These are phyloP conservation scores for Elsinoe fawcettii DNA, from an alignment of 2,329 filamentous ascomycete genomes.

Conservation along the genomic window DNA sequence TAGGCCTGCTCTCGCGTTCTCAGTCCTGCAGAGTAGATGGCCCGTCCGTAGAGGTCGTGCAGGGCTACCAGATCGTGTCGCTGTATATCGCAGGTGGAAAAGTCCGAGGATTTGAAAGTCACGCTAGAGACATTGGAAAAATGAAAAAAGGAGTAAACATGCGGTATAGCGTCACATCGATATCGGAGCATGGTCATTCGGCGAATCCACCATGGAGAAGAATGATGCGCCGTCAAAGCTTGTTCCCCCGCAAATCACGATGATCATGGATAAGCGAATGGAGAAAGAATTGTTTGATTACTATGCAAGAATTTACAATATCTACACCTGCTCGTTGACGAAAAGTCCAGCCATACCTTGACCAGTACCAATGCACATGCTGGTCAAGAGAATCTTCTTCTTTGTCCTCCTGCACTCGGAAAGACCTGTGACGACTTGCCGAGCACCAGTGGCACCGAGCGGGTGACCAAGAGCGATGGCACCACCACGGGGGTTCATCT, in stretches of 20 bases:
- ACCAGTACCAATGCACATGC: slow-evolving; percentile 72
- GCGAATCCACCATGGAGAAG: neutral
- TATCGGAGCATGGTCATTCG: slow-evolving; percentile 10
- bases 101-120: neutral
- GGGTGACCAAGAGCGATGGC: slow-evolving; percentile 80
- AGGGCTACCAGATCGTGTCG: neutral
- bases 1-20: neutral
- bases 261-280: neutral
- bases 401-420: slow-evolving; percentile 75
- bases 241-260: slow-evolving; percentile 1
- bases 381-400: slow-evolving; percentile 86
- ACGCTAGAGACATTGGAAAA: neutral
- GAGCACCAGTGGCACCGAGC: slow-evolving; percentile 66
- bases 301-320: slow-evolving; percentile 8
- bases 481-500: slow-evolving; percentile 75
- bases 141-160: slow-evolving; percentile 5
- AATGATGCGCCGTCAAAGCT: slow-evolving; percentile 1
- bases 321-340: slow-evolving; percentile 52
- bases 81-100: neutral
- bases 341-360: slow-evolving; percentile 61
- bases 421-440: slow-evolving; percentile 83
- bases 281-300: neutral
- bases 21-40: neutral
- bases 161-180: slow-evolving; percentile 1
- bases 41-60: neutral